Conservation (phyloP, 805 yeast species). For the Saccharomycopsis fermentans region DNA sequence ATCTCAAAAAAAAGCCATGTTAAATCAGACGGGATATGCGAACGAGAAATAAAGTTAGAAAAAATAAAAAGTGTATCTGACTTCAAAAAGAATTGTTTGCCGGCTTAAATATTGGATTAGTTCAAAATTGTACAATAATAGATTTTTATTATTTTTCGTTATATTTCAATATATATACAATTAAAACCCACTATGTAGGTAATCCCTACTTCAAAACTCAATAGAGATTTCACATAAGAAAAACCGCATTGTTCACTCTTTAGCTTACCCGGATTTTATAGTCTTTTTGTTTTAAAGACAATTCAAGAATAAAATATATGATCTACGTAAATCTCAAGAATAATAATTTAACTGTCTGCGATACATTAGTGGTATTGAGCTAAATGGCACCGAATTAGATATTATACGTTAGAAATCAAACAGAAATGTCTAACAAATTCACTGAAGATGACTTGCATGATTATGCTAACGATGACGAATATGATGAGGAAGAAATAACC, state of each 20-base stretch:
- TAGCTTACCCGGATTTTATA: not conserved
- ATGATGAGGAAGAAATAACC: conserved; percentile 25
- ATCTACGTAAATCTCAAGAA: too few relatives aligned
- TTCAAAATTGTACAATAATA: not conserved
- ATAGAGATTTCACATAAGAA: too few relatives aligned
- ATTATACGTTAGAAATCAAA: not conserved
- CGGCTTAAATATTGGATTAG: not conserved
- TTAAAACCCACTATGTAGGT: too few relatives aligned
- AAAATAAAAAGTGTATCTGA: not conserved
- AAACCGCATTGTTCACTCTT: too few relatives aligned
- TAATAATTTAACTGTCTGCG: too few relatives aligned
- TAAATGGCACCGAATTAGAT: not conserved
- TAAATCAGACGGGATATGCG: not conserved
- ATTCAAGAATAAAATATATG: not conserved
- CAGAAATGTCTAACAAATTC: not conserved
- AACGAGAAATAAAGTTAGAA: not conserved
- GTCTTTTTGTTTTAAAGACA: not conserved
- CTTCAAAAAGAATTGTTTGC: not conserved
- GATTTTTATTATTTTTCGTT: too few relatives aligned
- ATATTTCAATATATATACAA: not conserved
- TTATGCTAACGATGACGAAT: conserved; percentile 23
- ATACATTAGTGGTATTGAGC: too few relatives aligned
- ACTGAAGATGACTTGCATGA: conserved; percentile 25
- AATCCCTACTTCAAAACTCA: too few relatives aligned
- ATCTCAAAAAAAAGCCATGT: not conserved